Conservation (phyloP, 1,139 yeast genomes). For the Lodderomyces theae region DNA sequence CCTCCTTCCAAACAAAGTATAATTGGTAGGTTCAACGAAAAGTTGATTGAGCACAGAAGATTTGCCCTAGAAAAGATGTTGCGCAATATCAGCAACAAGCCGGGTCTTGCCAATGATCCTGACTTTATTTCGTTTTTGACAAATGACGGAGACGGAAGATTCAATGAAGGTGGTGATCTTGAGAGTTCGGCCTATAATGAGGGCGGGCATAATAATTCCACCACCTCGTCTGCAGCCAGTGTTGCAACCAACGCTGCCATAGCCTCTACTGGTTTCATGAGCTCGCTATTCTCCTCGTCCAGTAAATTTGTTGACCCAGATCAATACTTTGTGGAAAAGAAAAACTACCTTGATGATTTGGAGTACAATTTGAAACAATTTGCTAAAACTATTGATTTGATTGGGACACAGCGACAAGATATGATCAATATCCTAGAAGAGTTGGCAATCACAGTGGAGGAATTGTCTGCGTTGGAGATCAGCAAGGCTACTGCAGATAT, state of each 20-base stretch:
- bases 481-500: slow-evolving; percentile 68
- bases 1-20: slow-evolving; percentile 93
- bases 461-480: slow-evolving; percentile 72
- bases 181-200: slow-evolving; percentile 35
- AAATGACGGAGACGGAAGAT: slow-evolving; percentile 6
- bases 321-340: slow-evolving; percentile 69
- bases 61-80: slow-evolving; percentile 88
- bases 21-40: slow-evolving; percentile 84
- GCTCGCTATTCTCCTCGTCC: slow-evolving; percentile 55
- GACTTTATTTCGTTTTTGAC: slow-evolving; percentile 80
- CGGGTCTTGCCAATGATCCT: slow-evolving; percentile 60
- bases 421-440: slow-evolving; percentile 48
- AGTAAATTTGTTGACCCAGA: slow-evolving; percentile 76
- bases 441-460: slow-evolving; percentile 60
- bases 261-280: slow-evolving; percentile 54
- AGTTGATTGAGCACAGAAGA: slow-evolving; percentile 83
- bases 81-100: slow-evolving; percentile 57
- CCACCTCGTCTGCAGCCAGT: slow-evolving; percentile 20
- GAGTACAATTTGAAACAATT: slow-evolving; percentile 73
- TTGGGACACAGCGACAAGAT: slow-evolving; percentile 75
- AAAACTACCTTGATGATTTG: slow-evolving; percentile 64
- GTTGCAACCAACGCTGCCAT: slow-evolving; percentile 16
- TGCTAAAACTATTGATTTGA: slow-evolving; percentile 68
- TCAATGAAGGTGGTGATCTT: slow-evolving; percentile 66
- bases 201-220: slow-evolving; percentile 22